These are phyloP conservation scores for Pleurotus giganteus DNA, from an alignment of 768 basidiomycete species.

Conservation along the genomic window DNA sequence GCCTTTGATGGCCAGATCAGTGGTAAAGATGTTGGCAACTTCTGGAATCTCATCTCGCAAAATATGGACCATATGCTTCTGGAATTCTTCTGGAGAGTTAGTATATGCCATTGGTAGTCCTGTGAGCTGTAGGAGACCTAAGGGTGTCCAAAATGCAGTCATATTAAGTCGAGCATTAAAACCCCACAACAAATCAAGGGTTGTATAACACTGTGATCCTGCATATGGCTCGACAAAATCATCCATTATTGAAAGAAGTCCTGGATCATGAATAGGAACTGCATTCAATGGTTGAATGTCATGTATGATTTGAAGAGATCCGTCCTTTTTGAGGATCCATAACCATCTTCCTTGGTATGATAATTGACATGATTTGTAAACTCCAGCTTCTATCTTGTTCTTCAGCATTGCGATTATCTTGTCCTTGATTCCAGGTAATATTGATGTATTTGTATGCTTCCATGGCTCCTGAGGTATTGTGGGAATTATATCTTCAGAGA, in stretches of 20 bases:
- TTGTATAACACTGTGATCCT: slow-evolving; percentile 21
- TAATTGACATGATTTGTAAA: slow-evolving; percentile 33
- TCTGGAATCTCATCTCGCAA: slow-evolving; percentile 27
- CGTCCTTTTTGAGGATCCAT: slow-evolving; percentile 34
- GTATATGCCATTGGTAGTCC: slow-evolving; percentile 39
- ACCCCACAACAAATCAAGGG: slow-evolving; percentile 33
- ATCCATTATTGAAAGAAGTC: slow-evolving; percentile 29
- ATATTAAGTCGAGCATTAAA: slow-evolving; percentile 34
- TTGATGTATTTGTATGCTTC: slow-evolving; percentile 30
- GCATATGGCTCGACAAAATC: slow-evolving; percentile 29
- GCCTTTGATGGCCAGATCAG: slow-evolving; percentile 13
- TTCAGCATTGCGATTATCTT: slow-evolving; percentile 28
- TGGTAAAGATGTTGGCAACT: slow-evolving; percentile 14
- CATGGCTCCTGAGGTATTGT: slow-evolving; percentile 33
- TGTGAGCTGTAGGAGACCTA: slow-evolving; percentile 29
- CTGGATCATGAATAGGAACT: slow-evolving; percentile 36
- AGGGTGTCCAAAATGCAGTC: slow-evolving; percentile 37
- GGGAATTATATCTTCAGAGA: slow-evolving; percentile 26
- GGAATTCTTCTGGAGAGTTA: slow-evolving; percentile 31
- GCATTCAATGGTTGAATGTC: slow-evolving; percentile 35
- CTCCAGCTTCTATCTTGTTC: slow-evolving; percentile 30
- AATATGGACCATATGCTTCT: slow-evolving; percentile 30
- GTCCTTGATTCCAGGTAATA: slow-evolving; percentile 29
- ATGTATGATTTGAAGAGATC: slow-evolving; percentile 32
- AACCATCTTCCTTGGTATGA: slow-evolving; percentile 38